Evolutionary conservation across 2,329 filamentous ascomycete species (phyloP), one percentile per base, ranked within the genome.

Genomic region (Rutstroemia sp.): DNA sequence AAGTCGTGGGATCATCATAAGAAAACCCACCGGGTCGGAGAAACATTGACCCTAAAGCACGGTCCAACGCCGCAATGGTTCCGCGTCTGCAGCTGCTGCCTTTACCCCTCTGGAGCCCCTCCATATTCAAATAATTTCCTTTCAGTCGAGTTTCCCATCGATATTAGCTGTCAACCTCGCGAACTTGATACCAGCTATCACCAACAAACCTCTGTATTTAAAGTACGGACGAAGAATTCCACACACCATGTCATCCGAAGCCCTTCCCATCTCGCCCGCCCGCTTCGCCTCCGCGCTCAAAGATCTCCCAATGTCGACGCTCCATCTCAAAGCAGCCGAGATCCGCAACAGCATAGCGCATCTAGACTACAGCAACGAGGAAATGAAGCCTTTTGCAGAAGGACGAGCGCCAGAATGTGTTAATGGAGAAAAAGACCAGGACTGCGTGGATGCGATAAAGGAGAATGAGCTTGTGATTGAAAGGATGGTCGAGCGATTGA

Each of bases 261-360:
- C 42, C 6, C 67, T 69, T 10, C 85, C 86, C 57, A 89, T 89
- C 67, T 72, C 78, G 47, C 74, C 82, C 25, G 70, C 75, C 17
- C 80, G 79, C 68, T 89, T 89, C 74, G 81, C 84, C 67, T 74
- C 76, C 59, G 88, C 88, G 23, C 77, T 92, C 62, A 75, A 78
- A 62, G 80, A 84, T 58, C 82, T 92, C 56, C 81, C 86, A 42
- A 69, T 85, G 62, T 77, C 80, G 8, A 64, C 61, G 57, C 83
- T 92, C 6, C 84, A 87, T 72, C 77, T 87, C 71, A 91, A 91
- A 72, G 81, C 86, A 58, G 80, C 87, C 67, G 88, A 92, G 70
- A 78, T 92, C 60, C 82, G 81, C 69, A 91, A 90, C 78, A 82
- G 78, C 64, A 85, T 91, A 67, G 78, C 80, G 23, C 87, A 92